phyloP scores from a whole-genome alignment of 2,329 filamentous ascomycete genomes.

The Plectosphaerella sp. region DNA sequence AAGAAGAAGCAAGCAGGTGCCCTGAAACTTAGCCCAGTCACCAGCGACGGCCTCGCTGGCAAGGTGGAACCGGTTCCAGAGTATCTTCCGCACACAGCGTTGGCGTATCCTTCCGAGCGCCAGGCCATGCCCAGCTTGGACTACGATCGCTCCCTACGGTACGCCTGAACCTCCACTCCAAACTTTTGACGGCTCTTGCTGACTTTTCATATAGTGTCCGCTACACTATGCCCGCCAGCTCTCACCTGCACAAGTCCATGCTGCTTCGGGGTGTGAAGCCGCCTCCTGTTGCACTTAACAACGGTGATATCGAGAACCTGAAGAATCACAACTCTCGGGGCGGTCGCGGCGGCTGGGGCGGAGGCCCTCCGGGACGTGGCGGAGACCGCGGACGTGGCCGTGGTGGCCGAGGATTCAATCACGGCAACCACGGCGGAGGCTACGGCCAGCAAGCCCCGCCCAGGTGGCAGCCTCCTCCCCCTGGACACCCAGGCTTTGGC shows the following conservation, averaged over 20 bases:
- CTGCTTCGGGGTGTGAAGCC: conserved; percentile 79
- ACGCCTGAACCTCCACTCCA: conserved; percentile 28
- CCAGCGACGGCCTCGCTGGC: conserved; percentile 75
- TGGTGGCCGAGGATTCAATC: conserved; percentile 44
- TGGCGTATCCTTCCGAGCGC: conserved; percentile 73
- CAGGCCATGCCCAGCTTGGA: conserved; percentile 72
- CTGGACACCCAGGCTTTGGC: conserved; percentile 37
- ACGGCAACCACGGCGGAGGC: conserved; percentile 28
- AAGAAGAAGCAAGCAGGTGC: conserved; percentile 79
- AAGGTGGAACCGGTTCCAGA: conserved; percentile 75
- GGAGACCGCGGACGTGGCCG: conserved; percentile 4
- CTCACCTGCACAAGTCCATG: conserved; percentile 85
- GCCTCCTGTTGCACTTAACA: conserved; percentile 66
- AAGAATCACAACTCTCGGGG: conserved; percentile 60
- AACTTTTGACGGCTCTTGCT: not conserved
- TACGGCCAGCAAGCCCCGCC: conserved; percentile 8
- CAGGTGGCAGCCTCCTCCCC: conserved; percentile 39
- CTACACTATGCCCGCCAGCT: conserved; percentile 74
- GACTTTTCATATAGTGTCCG: conserved; percentile 55
- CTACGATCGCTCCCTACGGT: conserved; percentile 83
- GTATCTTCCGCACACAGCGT: conserved; percentile 77
- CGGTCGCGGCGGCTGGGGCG: conserved; percentile 63
- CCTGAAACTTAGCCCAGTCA: conserved; percentile 68
- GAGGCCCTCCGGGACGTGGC: conserved; percentile 38
- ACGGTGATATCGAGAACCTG: conserved; percentile 70